Conservation (phyloP, 805 yeast genomes). For the Barnettozyma wickerhamii region DNA sequence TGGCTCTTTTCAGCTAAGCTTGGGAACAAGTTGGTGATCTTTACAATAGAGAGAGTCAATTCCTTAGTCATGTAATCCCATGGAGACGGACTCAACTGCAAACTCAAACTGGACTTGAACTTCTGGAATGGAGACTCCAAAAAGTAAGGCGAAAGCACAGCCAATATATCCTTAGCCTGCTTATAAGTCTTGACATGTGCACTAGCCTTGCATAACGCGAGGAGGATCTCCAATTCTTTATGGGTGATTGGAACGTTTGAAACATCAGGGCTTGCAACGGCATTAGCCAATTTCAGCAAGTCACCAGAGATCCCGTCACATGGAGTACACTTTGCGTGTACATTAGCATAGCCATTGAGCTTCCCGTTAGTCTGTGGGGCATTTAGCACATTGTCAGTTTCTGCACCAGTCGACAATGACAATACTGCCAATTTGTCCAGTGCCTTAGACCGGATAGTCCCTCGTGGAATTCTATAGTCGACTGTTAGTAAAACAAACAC, state of each 20-base stretch:
- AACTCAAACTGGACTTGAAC: slow-evolving; percentile 36
- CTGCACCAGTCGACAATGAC: slow-evolving; percentile 11
- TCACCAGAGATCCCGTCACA: slow-evolving; percentile 15
- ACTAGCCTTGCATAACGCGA: slow-evolving; percentile 41
- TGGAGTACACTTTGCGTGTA: slow-evolving; percentile 2
- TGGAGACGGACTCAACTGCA: slow-evolving; percentile 33
- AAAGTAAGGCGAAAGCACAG: slow-evolving; percentile 43
- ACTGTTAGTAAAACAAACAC: neutral
- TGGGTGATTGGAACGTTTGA: slow-evolving; percentile 29
- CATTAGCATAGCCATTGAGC: slow-evolving; percentile 10
- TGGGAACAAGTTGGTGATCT: slow-evolving; percentile 26
- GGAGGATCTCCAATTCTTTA: slow-evolving; percentile 50
- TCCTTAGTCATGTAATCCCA: slow-evolving; percentile 35
- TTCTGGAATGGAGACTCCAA: slow-evolving; percentile 47
- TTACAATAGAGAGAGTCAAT: slow-evolving; percentile 29
- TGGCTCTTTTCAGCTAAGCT: slow-evolving; percentile 18
- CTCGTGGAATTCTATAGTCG: slow-evolving; percentile 21
- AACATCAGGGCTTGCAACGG: slow-evolving; percentile 14
- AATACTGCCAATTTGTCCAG: slow-evolving; percentile 22
- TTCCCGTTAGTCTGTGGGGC: neutral
- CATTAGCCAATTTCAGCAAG: slow-evolving; percentile 15
- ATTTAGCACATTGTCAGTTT: neutral
- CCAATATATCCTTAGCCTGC: slow-evolving; percentile 36
- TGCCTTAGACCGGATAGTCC: slow-evolving; percentile 24
- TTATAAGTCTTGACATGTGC: slow-evolving; percentile 28